A percentile compares a stretch with the other conserved stretches of the same genome.
These are phyloP conservation scores for Trichoderma lentiforme DNA, from an alignment of 2,329 filamentous ascomycete genomes.

Conservation along the genomic window DNA sequence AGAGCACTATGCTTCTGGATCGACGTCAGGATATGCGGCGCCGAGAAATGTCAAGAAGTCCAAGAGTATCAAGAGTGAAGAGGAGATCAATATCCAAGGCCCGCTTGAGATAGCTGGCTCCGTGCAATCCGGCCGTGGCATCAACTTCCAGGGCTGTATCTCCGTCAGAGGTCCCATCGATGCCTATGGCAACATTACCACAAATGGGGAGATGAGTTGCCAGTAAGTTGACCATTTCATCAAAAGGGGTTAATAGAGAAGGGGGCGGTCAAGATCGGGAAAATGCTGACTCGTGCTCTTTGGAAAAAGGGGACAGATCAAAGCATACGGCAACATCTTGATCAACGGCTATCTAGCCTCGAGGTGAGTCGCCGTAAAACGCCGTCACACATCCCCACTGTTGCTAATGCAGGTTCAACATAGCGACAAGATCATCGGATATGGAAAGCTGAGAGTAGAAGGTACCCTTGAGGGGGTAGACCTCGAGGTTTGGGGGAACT, in stretches of 20 bases:
- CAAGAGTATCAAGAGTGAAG: constrained; percentile 42
- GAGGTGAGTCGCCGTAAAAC: constrained; percentile 30
- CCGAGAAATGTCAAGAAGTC: constrained; percentile 30
- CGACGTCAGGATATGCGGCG: constrained; percentile 24
- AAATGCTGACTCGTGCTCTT: not conserved
- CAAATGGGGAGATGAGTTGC: constrained; percentile 43
- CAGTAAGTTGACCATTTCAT: constrained; percentile 32
- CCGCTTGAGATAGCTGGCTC: constrained; percentile 47
- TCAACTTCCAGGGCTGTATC: constrained; percentile 44
- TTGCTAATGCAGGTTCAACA: not conserved
- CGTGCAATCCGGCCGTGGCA: constrained; percentile 44
- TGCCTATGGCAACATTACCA: constrained; percentile 43
- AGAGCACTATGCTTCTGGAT: constrained; percentile 27
- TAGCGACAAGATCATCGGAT: constrained; percentile 46
- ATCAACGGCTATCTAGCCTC: constrained; percentile 39
- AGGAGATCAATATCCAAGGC: constrained; percentile 39
- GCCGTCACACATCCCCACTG: not conserved
- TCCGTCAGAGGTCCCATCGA: constrained; percentile 44
- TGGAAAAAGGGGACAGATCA: constrained; percentile 39
- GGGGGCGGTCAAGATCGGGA: constrained; percentile 16
- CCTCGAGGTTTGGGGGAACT: constrained; percentile 47
- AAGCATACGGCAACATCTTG: constrained; percentile 46
- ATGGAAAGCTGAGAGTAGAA: constrained; percentile 43
- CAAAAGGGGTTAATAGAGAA: constrained; percentile 29
- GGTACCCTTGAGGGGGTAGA: constrained; percentile 42